Percentiles rank a stretch among this genome's conserved stretches.
Conservation (phyloP, 306 rosid species). For the Alnus glutinosa region DNA sequence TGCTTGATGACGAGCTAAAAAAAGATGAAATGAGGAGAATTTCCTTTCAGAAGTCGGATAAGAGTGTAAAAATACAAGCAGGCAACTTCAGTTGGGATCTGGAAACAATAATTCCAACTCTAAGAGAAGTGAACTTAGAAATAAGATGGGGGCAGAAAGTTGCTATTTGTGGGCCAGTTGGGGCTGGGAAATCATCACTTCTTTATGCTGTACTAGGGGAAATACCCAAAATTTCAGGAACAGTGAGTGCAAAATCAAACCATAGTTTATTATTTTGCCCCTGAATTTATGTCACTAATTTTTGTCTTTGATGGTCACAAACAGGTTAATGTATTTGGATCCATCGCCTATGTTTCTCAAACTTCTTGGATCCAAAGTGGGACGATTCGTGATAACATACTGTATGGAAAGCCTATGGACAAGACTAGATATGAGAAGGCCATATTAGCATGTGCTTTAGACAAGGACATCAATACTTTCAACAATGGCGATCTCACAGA, state of each 20-base stretch:
- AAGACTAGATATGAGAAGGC: constrained; percentile 38
- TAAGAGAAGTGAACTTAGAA: constrained; percentile 47
- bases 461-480: constrained; percentile 43
- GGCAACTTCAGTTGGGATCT: constrained; percentile 72
- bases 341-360: constrained; percentile 56
- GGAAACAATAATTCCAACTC: constrained; percentile 47
- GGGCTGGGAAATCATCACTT: constrained; percentile 84
- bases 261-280: constrained; percentile 4
- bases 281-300: constrained; percentile 18
- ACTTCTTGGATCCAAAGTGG: constrained; percentile 59
- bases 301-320: background rate
- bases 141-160: constrained; percentile 55
- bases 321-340: constrained; percentile 46
- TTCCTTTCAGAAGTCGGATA: constrained; percentile 18
- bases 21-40: constrained; percentile 24
- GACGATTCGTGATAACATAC: constrained; percentile 51
- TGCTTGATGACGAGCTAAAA: constrained; percentile 65
- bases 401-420: constrained; percentile 45
- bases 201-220: constrained; percentile 70
- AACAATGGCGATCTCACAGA: constrained; percentile 55
- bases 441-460: constrained; percentile 48
- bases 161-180: constrained; percentile 81
- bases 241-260: constrained; percentile 44
- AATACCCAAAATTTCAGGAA: constrained; percentile 68
- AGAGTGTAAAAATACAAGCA: constrained; percentile 41